These are phyloP conservation scores for Dictyostelium purpureum DNA, from an alignment of 78 protist genomes.

Conservation along the genomic window DNA sequence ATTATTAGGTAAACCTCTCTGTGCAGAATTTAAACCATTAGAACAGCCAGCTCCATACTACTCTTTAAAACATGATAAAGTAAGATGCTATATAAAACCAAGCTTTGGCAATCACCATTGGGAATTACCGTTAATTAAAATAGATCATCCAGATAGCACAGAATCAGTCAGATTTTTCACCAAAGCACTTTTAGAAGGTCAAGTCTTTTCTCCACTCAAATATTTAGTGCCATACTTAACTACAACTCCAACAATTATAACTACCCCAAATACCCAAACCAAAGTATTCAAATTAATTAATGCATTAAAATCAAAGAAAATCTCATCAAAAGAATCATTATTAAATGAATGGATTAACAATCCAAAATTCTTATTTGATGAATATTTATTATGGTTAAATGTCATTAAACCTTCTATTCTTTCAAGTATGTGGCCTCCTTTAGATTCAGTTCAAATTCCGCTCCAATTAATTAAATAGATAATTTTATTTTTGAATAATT, in stretches of 20 bases:
- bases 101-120: conserved; percentile 58
- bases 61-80: conserved; percentile 38
- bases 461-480: conserved; percentile 12
- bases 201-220: conserved; percentile 1
- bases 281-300: conserved; percentile 20
- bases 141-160: conserved; percentile 1
- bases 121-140: conserved; percentile 53
- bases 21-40: conserved; percentile 55
- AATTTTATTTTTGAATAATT: too few species aligned
- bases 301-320: background rate
- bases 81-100: conserved; percentile 58
- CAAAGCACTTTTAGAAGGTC: conserved; percentile 52
- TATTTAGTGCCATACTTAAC: conserved; percentile 37
- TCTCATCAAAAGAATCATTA: background rate
- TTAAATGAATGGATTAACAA: conserved; percentile 36
- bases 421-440: conserved; percentile 56
- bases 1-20: conserved; percentile 43
- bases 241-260: conserved; percentile 20
- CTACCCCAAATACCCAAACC: conserved; percentile 34
- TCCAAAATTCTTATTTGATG: conserved; percentile 37
- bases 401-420: background rate
- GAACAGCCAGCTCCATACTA: conserved; percentile 71
- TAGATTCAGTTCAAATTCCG: conserved; percentile 16
- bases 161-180: conserved; percentile 35
- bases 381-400: conserved; percentile 55